Evolutionary conservation across 805 yeast species (phyloP), one percentile per base, ranked within the genome.

Genomic region (Naumovozyma baii): DNA sequence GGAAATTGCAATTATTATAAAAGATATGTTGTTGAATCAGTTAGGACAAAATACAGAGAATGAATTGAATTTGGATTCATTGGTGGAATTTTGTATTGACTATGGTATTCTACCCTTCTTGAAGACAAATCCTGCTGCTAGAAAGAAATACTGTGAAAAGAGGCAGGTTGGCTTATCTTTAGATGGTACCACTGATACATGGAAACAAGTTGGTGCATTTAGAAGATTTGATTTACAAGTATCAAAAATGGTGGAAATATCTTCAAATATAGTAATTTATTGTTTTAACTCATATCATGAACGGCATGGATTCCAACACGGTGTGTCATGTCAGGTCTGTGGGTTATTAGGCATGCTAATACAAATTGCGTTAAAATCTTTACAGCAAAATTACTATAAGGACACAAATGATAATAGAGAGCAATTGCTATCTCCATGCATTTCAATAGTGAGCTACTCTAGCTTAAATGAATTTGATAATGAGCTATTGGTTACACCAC

Each of bases 211-310:
- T 3, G 78, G 84, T 4, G 76, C 85, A 3, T 69, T 87, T 39
- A 71, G 96, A 46, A 84, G 88, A 54, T 88, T 87, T 59, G 86
- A 83, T 54, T 76, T 83, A 41, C 97, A 90, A 61, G 82, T 78
- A 15, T 72, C 86, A n/a, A 87, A 86, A 54, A 65, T 50, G 44
- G 31, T 80, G 44, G 82, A 92, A 26, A 67, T 76, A 19, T 67
- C 86, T 8, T 71, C 92, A 0, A 94, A 84, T 53, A 73, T 86
- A 37, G 64, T 85, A 4, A 74, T 88, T n/a, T 90, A 87, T 57
- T 74, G 86, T 46, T 68, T 77, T 44, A 67, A 72, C 43, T 59
- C 62, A 2, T 63, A 61, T 37, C 69, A 67, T 2, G 37, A 32
- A 5, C 3, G n/a, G 3, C n/a, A 33, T 7, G 32, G 29, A 10